Evolutionary conservation across 2,329 filamentous ascomycete species (phyloP).

Genomic region (Claviceps africana): DNA sequence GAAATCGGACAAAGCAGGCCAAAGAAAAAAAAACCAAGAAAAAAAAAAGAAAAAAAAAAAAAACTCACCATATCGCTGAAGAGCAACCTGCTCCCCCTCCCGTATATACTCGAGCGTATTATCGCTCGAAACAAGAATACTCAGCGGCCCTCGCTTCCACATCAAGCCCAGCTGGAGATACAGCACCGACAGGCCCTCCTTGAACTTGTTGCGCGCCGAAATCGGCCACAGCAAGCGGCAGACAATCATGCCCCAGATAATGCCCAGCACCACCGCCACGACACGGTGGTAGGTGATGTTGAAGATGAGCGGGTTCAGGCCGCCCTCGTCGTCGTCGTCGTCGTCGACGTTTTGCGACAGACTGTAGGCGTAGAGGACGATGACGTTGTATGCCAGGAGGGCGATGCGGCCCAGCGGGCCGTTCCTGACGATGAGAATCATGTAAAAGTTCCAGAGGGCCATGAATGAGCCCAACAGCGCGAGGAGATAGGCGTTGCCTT

Average conservation of each 20-base stretch:
- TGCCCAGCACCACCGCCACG: constrained; percentile 71
- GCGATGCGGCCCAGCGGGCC: constrained; percentile 88
- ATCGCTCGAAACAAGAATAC: constrained; percentile 50
- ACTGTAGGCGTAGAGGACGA: constrained; percentile 86
- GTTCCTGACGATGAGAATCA: constrained; percentile 72
- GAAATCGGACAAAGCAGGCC: no score
- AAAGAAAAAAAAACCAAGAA: no score
- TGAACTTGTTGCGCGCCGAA: constrained; percentile 74
- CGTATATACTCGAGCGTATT: constrained; percentile 60
- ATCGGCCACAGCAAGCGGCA: constrained; percentile 90
- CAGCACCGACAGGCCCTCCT: constrained; percentile 76
- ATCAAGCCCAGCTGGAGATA: constrained; percentile 92
- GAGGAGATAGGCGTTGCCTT: constrained; percentile 61
- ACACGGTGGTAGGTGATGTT: constrained; percentile 83
- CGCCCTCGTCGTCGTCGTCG: constrained; percentile 79
- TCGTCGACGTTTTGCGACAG: constrained; percentile 67
- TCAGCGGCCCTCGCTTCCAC: constrained; percentile 86
- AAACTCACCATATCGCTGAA: constrained; percentile 56
- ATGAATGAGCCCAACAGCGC: constrained; percentile 71
- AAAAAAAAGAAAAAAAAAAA: background rate
- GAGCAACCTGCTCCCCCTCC: constrained; percentile 71
- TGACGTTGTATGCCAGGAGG: constrained; percentile 90
- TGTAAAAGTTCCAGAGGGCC: constrained; percentile 72
- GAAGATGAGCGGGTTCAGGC: constrained; percentile 66
- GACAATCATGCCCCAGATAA: constrained; percentile 82